These are phyloP conservation scores for Populus hybrid DNA, from an alignment of 441 rosid genomes.

Conservation along the genomic window DNA sequence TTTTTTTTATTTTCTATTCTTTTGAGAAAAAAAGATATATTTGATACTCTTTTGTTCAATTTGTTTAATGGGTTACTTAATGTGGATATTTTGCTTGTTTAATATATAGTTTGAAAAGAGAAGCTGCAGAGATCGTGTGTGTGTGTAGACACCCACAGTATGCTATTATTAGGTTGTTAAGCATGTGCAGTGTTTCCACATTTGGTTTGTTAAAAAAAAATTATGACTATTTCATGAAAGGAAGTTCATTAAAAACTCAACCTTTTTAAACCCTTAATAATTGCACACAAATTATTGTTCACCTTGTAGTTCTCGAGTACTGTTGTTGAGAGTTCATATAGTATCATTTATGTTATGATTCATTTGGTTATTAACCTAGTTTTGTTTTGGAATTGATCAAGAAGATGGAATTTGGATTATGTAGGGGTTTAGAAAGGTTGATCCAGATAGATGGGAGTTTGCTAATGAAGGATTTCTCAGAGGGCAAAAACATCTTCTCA, in stretches of 20 bases:
- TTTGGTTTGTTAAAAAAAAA: neutral
- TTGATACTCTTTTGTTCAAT: conserved; percentile 1
- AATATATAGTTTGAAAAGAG: conserved; percentile 13
- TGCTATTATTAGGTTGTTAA: conserved; percentile 14
- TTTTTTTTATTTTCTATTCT: neutral
- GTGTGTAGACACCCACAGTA: neutral
- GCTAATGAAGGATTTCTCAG: conserved; percentile 85
- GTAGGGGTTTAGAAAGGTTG: conserved; percentile 92
- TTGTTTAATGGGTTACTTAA: conserved; percentile 14
- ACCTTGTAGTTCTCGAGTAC: neutral
- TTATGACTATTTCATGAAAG: neutral
- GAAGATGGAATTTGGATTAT: conserved; percentile 24
- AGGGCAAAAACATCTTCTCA: conserved; percentile 83
- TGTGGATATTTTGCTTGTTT: conserved; percentile 21
- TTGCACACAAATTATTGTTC: neutral
- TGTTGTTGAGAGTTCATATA: conserved; percentile 1
- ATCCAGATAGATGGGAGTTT: conserved; percentile 94
- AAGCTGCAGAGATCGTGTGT: conserved; percentile 12
- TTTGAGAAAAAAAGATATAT: conserved; percentile 8
- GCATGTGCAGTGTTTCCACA: conserved; percentile 1
- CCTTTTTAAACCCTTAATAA: neutral
- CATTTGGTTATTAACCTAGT: neutral
- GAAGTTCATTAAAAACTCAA: neutral
- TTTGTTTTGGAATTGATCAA: conserved; percentile 9
- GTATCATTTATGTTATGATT: no score